Evolutionary conservation across 176 grass and related monocot genomes (phyloP), one percentile per base, ranked within the genome.

Genomic region (Juncus inflexus): DNA sequence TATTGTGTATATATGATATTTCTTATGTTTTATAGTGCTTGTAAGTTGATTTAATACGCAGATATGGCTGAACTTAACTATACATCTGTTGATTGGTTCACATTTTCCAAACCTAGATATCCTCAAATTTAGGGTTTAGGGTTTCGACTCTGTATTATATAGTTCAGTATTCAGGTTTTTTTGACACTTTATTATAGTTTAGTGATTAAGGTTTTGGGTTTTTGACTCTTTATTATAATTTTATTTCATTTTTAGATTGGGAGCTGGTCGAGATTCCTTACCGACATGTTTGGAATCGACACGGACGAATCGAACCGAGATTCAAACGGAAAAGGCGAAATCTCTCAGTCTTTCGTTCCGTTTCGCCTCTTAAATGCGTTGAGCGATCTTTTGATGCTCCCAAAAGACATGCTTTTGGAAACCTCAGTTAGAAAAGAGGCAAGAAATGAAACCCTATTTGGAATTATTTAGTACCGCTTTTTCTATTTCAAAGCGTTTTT

Each of bases 311-410:
- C 60, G 77, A 63, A 59, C 28, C 65, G 70, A 62, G 78, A 78
- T 74, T 36, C 42, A 41, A 37, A 80, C 80, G 40, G 56, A 79
- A 55, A 81, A 69, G 77, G 69, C 76, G 72, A 75, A 35, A 45
- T 74, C 74, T 58, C 80, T 42, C 64, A 73, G 82, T 80, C 55
- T 15, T 64, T 40, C 45, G 90, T 86, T 52, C 77, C 85, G 42
- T 91, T 97, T 70, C 77, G 78, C 83, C 68, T 89, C 42, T 75
- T 97, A 63, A 97, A 91, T 89, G 87, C 87, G 77, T 79, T 97
- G 56, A 91, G 94, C 83, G 94, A 97, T 84, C 88, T 97, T 62
- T 80, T 97, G 37, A 97, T 97, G 94, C 62, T 97, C 15, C 94
- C 94, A 78, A 97, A 97, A 67, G 84, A 97, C 65, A 82, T 89